phyloP scores from a whole-genome alignment of 805 yeast genomes.

The Spathaspora arborariae region DNA sequence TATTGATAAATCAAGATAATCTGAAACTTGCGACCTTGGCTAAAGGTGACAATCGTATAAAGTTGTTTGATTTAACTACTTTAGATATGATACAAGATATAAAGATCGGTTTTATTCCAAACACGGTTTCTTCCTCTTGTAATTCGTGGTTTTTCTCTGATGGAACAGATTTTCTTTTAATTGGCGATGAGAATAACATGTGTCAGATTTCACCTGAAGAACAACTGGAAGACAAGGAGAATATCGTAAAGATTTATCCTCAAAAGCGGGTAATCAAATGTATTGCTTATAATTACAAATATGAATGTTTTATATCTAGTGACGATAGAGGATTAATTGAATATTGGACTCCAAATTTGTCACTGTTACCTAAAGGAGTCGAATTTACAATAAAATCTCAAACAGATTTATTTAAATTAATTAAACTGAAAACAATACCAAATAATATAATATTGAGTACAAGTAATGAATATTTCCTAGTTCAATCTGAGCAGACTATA shows the following conservation, averaged over 20 bases:
- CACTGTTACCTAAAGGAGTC: slow-evolving; percentile 9
- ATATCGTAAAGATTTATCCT: neutral
- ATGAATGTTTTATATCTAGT: slow-evolving; percentile 16
- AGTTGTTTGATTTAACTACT: slow-evolving; percentile 17
- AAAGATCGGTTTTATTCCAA: slow-evolving; percentile 14
- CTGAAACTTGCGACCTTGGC: slow-evolving; percentile 16
- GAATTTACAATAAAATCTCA: slow-evolving; percentile 32
- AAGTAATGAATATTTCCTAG: slow-evolving; percentile 21
- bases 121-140: slow-evolving; percentile 5
- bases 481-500: slow-evolving; percentile 27
- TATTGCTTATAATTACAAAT: slow-evolving; percentile 11
- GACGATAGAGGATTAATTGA: slow-evolving; percentile 21
- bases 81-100: slow-evolving; percentile 20
- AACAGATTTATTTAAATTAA: slow-evolving; percentile 34
- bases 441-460: slow-evolving; percentile 18
- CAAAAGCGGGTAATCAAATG: slow-evolving; percentile 13
- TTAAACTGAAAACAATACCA: slow-evolving; percentile 24
- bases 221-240: slow-evolving; percentile 7
- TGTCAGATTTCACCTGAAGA: slow-evolving; percentile 12
- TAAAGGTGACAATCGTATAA: slow-evolving; percentile 12
- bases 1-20: slow-evolving; percentile 13
- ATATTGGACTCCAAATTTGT: slow-evolving; percentile 14
- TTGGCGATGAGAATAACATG: slow-evolving; percentile 11
- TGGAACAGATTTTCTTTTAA: slow-evolving; percentile 8
- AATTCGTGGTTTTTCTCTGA: slow-evolving; percentile 12